Conservation (phyloP, 805 yeast genomes). For the Candida arabinofermentans region DNA sequence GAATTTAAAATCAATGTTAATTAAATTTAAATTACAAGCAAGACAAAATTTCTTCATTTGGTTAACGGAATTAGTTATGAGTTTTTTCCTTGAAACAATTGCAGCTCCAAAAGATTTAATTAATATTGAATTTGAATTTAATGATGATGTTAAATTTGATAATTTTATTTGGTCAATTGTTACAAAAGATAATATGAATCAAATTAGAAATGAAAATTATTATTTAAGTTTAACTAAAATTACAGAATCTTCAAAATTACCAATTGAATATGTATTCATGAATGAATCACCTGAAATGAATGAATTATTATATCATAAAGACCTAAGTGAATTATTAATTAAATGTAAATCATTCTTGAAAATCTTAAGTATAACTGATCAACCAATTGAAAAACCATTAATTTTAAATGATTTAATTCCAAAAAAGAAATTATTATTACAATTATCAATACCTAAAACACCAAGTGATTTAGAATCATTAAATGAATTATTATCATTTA, state of each 20-base stretch:
- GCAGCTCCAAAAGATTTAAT: slow-evolving; percentile 57
- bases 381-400: slow-evolving; percentile 68
- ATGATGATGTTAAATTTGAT: slow-evolving; percentile 46
- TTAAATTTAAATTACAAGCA: slow-evolving; percentile 62
- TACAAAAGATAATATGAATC: slow-evolving; percentile 78
- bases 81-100: slow-evolving; percentile 53
- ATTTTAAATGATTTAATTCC: slow-evolving; percentile 49
- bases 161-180: slow-evolving; percentile 81
- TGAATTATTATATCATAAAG: slow-evolving; percentile 52
- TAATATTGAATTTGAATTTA: slow-evolving; percentile 56
- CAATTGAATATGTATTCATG: slow-evolving; percentile 80
- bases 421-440: slow-evolving; percentile 49
- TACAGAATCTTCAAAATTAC: slow-evolving; percentile 64
- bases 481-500: slow-evolving; percentile 56
- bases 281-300: slow-evolving; percentile 81
- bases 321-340: slow-evolving; percentile 42
- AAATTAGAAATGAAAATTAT: slow-evolving; percentile 70
- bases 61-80: slow-evolving; percentile 57
- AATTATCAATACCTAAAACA: slow-evolving; percentile 48
- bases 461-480: slow-evolving; percentile 48
- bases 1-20: slow-evolving; percentile 60
- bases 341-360: slow-evolving; percentile 44
- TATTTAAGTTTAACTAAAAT: slow-evolving; percentile 83
- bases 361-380: slow-evolving; percentile 79
- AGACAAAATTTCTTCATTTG: slow-evolving; percentile 77